Percentiles rank a stretch among this genome's conserved stretches.
Evolutionary conservation across 257 asterid species (phyloP).

Genomic region (Galeopsis tetrahit): DNA sequence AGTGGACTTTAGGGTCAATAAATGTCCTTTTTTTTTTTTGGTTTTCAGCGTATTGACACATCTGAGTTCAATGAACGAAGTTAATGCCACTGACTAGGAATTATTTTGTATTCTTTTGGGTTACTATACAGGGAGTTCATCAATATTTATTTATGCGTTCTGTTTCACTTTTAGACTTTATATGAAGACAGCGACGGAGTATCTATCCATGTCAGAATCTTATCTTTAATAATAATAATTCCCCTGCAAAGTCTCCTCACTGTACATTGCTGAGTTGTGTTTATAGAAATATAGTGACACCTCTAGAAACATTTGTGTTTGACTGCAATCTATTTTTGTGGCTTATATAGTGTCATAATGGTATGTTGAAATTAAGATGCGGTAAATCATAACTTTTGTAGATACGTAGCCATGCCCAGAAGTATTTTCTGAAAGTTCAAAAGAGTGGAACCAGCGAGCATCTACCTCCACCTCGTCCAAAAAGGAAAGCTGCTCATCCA

Average conservation of each 20-base stretch:
- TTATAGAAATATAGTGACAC: neutral
- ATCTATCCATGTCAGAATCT: too few relatives aligned
- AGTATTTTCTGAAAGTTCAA: constrained; percentile 85
- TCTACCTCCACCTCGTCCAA: constrained; percentile 96
- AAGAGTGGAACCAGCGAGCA: constrained; percentile 88
- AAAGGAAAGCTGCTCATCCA: constrained; percentile 94
- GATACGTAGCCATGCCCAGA: constrained; percentile 98
- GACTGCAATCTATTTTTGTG: neutral
- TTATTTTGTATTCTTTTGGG: neutral
- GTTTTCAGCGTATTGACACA: neutral
- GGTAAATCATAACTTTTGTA: constrained; percentile 38
- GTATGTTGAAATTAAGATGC: constrained; percentile 8
- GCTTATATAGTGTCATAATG: neutral
- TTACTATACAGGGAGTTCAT: neutral
- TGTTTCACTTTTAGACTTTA: neutral
- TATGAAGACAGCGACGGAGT: neutral
- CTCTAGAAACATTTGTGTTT: neutral
- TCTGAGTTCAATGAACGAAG: neutral
- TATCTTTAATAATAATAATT: too few relatives aligned
- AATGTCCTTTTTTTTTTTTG: neutral
- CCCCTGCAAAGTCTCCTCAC: too few relatives aligned
- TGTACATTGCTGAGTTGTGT: neutral
- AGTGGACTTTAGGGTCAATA: neutral
- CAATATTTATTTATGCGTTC: neutral
- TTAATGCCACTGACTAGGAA: neutral